phyloP scores from a whole-genome alignment of 306 rosid genomes.

The Vigna angularis region DNA sequence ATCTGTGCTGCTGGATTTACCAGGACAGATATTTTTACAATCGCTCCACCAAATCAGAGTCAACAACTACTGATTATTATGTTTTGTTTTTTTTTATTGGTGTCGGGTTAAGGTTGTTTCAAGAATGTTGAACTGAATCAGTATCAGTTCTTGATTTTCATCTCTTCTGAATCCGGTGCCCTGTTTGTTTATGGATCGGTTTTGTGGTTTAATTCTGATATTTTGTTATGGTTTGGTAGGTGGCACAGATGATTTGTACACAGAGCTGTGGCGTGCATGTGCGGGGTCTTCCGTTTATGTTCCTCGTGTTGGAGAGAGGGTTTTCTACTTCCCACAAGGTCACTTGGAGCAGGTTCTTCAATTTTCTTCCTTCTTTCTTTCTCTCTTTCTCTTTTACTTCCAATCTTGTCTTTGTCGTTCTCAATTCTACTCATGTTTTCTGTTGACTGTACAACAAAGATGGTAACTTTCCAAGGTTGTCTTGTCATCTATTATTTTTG shows the following conservation, averaged over 20 bases:
- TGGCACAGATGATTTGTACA: constrained; percentile 41
- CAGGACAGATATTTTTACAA: not conserved
- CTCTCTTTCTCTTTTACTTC: not conserved
- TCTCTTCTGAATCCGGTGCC: not conserved
- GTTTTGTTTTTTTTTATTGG: not conserved
- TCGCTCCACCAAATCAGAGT: not conserved
- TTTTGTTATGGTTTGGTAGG: constrained; percentile 19
- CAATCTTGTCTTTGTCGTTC: not conserved
- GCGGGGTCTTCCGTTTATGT: constrained; percentile 57
- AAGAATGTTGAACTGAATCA: not conserved
- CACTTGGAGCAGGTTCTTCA: constrained; percentile 78
- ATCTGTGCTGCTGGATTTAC: not conserved
- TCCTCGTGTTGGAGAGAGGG: constrained; percentile 61
- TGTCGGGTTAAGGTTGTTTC: not conserved
- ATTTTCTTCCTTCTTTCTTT: not conserved
- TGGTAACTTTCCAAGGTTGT: not conserved
- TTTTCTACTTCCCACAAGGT: constrained; percentile 72
- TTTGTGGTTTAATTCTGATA: not conserved
- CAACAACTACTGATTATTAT: not conserved
- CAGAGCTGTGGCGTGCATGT: constrained; percentile 61
- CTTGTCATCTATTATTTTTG: not conserved
- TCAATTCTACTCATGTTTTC: not conserved
- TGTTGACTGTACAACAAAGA: not conserved
- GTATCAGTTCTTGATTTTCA: not conserved
- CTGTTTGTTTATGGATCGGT: not conserved